phyloP scores from a whole-genome alignment of 2,329 filamentous ascomycete species.

The Ophiostoma sp. region DNA sequence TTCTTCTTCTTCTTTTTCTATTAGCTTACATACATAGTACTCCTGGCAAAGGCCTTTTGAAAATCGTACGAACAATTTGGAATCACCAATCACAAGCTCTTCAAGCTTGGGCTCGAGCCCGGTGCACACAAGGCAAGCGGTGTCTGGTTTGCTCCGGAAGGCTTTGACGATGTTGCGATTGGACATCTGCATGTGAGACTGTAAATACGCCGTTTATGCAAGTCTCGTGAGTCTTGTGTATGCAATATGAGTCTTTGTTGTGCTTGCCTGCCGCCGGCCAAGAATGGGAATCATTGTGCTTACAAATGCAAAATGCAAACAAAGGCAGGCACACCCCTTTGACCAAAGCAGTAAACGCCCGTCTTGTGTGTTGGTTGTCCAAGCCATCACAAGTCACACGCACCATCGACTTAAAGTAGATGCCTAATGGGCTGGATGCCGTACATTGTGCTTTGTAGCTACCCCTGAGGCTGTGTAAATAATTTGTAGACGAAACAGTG shows the following conservation, averaged over 20 bases:
- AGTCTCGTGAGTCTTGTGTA: background rate
- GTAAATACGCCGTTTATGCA: background rate
- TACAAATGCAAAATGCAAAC: background rate
- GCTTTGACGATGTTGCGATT: background rate
- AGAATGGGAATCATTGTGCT: background rate
- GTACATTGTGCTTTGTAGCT: background rate
- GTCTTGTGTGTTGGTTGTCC: background rate
- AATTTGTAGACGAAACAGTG: background rate
- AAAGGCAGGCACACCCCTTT: background rate
- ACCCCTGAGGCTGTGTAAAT: background rate
- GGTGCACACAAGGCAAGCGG: background rate
- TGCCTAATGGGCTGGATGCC: background rate
- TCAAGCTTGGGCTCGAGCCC: background rate
- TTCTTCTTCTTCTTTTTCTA: background rate
- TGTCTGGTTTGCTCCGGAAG: conserved; percentile 1
- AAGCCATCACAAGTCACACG: background rate
- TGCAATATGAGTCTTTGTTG: conserved; percentile 3
- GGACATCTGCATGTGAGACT: conserved; percentile 2
- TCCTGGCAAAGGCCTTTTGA: background rate
- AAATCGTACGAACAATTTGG: background rate
- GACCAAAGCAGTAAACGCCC: conserved; percentile 1
- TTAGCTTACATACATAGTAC: conserved; percentile 11
- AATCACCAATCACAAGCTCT: background rate
- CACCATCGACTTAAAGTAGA: background rate
- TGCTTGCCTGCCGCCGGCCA: background rate